Base-by-base conservation (phyloP, 2,329 filamentous ascomycete species). In the Pezicula radicicola region DNA sequence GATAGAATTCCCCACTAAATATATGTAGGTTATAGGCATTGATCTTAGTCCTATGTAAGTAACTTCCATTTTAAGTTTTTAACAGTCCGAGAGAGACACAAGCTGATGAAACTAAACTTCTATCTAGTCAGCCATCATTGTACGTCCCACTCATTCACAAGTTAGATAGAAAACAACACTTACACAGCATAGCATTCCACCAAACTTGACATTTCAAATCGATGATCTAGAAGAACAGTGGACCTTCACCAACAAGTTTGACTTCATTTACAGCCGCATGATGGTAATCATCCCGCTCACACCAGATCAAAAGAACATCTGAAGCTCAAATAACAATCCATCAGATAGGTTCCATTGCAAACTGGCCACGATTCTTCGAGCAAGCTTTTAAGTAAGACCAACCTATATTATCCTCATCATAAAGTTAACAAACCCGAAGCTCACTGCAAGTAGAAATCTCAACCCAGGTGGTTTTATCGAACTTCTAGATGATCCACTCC, bases 121-220 rank as follows among this genome's bases (percentile, higher is more conserved):
- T 12, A 30, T 30, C 10, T 30, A 30, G 28, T 30, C 28, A 30
- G 28, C 28, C 28, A 30, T 9, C 28, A 30, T 30, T 30, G 28
- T 30, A 30, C 7, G 4, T 3, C 28, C 28, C 28, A 30, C 28
- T 9, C 28, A 30, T 3, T 12, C 28, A 30, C 28, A 8, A 30
- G 2, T 3, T 30, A 30, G 7, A 30, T 9, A 30, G 7, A 3
- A 30, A 30, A 6, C 16, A 9, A 21, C 7, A 7, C 10, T 40
- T 3, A 71, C 46, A 70, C 7, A 30, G 3, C 28, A 30, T 33
- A 73, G 46, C 68, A 69, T 83, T 9, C 80, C 80, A 4, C 75
- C 79, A 3, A 83, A 83, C 55, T 72, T 81, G 19, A 70, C 71
- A 21, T 83, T 81, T 57, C 69, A 80, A 61, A 72, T 84, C 12